A percentile compares a stretch with the other conserved stretches of the same genome.
Conservation (phyloP, 257 asterid species). For the Coffea canephora region DNA sequence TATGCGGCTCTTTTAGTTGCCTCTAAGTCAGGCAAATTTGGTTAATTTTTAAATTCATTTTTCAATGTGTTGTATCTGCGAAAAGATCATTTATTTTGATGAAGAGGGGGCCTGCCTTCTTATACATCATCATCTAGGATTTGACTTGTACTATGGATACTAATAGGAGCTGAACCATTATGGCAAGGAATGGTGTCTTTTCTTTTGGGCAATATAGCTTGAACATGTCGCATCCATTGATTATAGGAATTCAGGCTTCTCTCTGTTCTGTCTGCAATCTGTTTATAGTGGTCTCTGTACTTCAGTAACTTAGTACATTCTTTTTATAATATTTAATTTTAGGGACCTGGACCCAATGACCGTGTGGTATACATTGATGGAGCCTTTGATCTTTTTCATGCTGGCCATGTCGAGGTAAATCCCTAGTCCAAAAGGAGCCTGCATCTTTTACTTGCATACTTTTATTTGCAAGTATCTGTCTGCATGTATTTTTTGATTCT, state of each 20-base stretch:
- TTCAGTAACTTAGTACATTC: slow-evolving; percentile 15
- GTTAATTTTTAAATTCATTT: no score
- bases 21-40: no score
- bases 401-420: slow-evolving; percentile 93
- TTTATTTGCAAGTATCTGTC: background rate
- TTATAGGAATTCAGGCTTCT: background rate
- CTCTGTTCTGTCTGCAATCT: background rate
- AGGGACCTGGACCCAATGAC: slow-evolving; percentile 92
- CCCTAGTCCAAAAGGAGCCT: background rate
- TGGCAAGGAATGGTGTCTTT: background rate
- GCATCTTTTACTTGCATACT: background rate
- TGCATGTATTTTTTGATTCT: background rate
- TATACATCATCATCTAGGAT: no score
- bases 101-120: no score
- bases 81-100: no score
- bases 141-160: no score
- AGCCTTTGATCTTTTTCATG: slow-evolving; percentile 95
- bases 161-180: no score
- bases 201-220: background rate
- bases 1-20: no score
- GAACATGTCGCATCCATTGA: background rate
- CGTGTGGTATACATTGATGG: slow-evolving; percentile 96
- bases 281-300: background rate
- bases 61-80: no score
- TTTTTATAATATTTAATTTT: slow-evolving; percentile 23